These are phyloP conservation scores for Hylodesmum podocarpum DNA, from an alignment of 306 rosid genomes.

Conservation along the genomic window DNA sequence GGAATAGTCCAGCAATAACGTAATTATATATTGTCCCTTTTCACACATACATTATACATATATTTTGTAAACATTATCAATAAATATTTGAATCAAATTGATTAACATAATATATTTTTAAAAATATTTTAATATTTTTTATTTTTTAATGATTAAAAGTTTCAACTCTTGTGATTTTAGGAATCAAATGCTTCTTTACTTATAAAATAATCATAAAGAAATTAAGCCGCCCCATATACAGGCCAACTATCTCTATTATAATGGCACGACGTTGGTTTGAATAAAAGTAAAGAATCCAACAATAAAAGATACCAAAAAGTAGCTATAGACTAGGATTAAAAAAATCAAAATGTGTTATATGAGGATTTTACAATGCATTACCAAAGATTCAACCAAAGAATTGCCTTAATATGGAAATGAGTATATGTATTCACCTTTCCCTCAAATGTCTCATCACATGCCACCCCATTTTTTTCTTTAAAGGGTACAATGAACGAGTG, in stretches of 20 bases:
- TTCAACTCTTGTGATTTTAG: no score
- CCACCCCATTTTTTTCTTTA: conserved; percentile 20
- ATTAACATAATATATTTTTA: no score
- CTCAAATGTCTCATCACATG: conserved; percentile 43
- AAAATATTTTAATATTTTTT: no score
- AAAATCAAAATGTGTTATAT: conserved; percentile 22
- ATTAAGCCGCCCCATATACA: conserved; percentile 48
- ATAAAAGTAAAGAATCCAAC: conserved; percentile 5
- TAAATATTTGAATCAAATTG: no score
- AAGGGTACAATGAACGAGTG: conserved; percentile 18
- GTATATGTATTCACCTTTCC: conserved; percentile 41
- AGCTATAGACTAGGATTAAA: conserved; percentile 11
- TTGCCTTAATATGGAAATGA: conserved; percentile 45
- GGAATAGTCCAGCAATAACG: conserved; percentile 21
- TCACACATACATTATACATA: no score
- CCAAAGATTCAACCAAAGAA: conserved; percentile 16
- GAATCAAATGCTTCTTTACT: no score
- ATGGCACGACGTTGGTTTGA: conserved; percentile 20
- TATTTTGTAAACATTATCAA: no score
- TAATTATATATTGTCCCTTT: conserved; percentile 13
- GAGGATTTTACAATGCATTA: conserved; percentile 23
- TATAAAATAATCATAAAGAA: not conserved
- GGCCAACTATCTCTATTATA: conserved; percentile 26
- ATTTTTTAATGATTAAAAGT: no score
- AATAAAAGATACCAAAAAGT: conserved; percentile 16